These are phyloP conservation scores for Ascochyta koolunga DNA, from an alignment of 2,329 filamentous ascomycete species.

Conservation along the genomic window DNA sequence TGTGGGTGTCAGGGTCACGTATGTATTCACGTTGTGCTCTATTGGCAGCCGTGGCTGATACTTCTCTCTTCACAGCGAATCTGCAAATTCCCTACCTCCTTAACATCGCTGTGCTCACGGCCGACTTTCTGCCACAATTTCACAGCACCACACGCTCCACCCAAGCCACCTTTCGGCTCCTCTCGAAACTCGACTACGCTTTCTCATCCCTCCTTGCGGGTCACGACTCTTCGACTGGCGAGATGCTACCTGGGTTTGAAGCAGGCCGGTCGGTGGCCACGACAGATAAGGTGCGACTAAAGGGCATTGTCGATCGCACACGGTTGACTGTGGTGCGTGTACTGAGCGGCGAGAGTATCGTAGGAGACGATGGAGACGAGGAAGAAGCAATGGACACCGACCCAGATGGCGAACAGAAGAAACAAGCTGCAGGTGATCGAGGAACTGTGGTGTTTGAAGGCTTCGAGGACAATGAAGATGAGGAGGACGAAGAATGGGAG, in stretches of 20 bases:
- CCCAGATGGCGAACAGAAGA: constrained; percentile 26
- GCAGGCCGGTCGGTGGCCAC: constrained; percentile 69
- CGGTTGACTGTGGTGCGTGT: constrained; percentile 73
- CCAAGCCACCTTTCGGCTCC: constrained; percentile 69
- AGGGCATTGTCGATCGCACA: constrained; percentile 79
- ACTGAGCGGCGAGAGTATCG: constrained; percentile 62
- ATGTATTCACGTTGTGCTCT: constrained; percentile 47
- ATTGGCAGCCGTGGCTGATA: background rate
- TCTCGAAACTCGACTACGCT: constrained; percentile 81
- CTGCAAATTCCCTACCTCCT: constrained; percentile 86
- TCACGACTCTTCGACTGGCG: constrained; percentile 68
- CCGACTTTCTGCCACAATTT: constrained; percentile 75
- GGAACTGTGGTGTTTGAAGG: constrained; percentile 38
- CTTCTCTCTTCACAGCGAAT: constrained; percentile 58
- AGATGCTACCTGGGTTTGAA: constrained; percentile 73
- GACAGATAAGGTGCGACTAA: constrained; percentile 87
- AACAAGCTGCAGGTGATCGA: constrained; percentile 24
- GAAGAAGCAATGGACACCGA: constrained; percentile 39
- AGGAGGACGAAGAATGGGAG: constrained; percentile 47
- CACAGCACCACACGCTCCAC: constrained; percentile 68
- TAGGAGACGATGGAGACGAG: constrained; percentile 40
- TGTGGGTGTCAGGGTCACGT: constrained; percentile 91
- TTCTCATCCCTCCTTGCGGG: constrained; percentile 78
- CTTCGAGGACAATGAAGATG: constrained; percentile 52
- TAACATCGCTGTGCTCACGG: constrained; percentile 74